Percentiles rank a stretch among this genome's conserved stretches.
These are phyloP conservation scores for Boletus patriciae DNA, from an alignment of 768 basidiomycete genomes.

Conservation along the genomic window DNA sequence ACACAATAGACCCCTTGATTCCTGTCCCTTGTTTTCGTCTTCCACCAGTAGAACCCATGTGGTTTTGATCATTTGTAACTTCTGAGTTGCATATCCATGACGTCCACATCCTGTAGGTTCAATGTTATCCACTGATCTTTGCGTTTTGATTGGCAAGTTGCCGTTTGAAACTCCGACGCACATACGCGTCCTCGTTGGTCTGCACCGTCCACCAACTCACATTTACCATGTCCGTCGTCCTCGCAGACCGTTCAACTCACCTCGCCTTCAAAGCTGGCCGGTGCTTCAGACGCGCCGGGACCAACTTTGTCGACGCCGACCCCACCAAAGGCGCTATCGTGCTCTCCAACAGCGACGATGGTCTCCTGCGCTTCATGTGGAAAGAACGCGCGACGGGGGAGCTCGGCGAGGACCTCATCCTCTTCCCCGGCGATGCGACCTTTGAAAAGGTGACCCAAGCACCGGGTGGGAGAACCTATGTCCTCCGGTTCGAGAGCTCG, in stretches of 20 bases:
- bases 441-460: constrained; percentile 75
- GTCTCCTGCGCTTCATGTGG: constrained; percentile 77
- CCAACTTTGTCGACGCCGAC: constrained; percentile 66
- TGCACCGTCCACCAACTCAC: background rate
- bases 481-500: constrained; percentile 90
- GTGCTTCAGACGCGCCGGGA: constrained; percentile 64
- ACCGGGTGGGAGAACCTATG: constrained; percentile 68
- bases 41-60: too few species aligned
- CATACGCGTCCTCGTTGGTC: constrained; percentile 15
- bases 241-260: constrained; percentile 32
- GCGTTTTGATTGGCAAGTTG: too few species aligned
- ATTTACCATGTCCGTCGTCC: constrained; percentile 22
- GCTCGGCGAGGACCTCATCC: constrained; percentile 77
- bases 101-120: too few species aligned
- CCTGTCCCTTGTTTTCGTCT: too few species aligned
- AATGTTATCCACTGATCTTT: too few species aligned
- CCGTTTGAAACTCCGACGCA: constrained; percentile 24
- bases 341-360: constrained; percentile 70
- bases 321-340: constrained; percentile 74
- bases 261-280: constrained; percentile 69
- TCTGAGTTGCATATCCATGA: too few species aligned
- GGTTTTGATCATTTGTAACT: too few species aligned
- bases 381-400: constrained; percentile 64
- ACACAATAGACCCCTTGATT: too few species aligned
- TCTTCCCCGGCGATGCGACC: constrained; percentile 83